Base-by-base conservation (phyloP, 2,329 filamentous ascomycete genomes). In the Aspergillus sp. region DNA sequence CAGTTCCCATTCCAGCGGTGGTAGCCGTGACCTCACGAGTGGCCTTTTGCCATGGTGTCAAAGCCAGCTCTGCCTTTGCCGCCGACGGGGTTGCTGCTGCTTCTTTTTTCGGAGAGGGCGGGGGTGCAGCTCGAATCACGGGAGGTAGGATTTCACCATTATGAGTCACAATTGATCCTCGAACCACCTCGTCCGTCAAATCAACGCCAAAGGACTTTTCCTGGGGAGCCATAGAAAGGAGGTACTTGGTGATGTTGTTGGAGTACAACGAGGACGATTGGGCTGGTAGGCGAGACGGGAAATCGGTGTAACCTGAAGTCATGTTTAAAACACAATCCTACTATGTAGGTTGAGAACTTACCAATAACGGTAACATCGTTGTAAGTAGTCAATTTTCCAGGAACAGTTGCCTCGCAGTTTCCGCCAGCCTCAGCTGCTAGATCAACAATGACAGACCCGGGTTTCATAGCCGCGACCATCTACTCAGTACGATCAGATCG, bases 231-330 rank as follows among this genome's bases (percentile, higher is more conserved):
- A 96, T 91, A 0, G 91, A 95, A 9, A 96, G 81, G 26, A 96
- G 78, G 56, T 93, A 89, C 70, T 96, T 96, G 64, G 88, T 92
- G 66, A 96, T 93, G 70, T 96, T 96, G 81, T 96, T 96, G 2
- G 90, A 95, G 74, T 96, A 96, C 18, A 96, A 78, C 0, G 90
- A 96, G 0, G 91, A 96, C 0, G 91, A 91, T 72, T 96, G 92
- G 0, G 91, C 96, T 0, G 92, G 91, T 2, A 96, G 81, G 45
- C 91, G 85, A 32, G 91, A 96, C 0, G 92, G 91, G 26, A 96
- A 81, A 74, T 96, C 91, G 43, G 91, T 96, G 72, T 96, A 96
- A 34, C 89, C 84, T 86, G 47, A 18, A 17, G 26, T 15, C 12
- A 20, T 42, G 26, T 58, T 17, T 30, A 30, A 52, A 48, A 36